Conservation (phyloP, 2,329 filamentous ascomycete species). For the Geoglossum cookeanum region DNA sequence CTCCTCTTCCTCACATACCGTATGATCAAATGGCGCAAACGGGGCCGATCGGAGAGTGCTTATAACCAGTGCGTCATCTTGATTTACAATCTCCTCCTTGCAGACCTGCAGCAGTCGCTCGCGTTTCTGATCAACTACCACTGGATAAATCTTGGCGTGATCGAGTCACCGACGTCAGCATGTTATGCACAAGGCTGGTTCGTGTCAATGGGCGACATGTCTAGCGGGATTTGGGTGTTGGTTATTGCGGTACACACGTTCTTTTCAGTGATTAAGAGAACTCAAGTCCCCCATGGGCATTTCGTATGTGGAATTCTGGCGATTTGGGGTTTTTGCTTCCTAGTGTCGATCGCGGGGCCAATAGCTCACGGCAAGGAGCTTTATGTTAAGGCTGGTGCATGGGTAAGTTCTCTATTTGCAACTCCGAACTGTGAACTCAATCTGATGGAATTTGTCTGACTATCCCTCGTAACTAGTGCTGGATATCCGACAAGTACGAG, state of each 20-base stretch:
- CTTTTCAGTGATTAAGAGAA: constrained; percentile 37
- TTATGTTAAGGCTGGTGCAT: constrained; percentile 46
- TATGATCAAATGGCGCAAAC: constrained; percentile 20
- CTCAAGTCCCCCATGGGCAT: constrained; percentile 28
- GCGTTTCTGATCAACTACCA: constrained; percentile 44
- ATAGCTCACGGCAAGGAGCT: constrained; percentile 25
- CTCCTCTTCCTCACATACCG: constrained; percentile 27
- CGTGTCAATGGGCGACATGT: constrained; percentile 44
- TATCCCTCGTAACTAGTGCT: constrained; percentile 28
- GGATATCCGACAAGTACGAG: constrained; percentile 37
- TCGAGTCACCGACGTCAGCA: constrained; percentile 32
- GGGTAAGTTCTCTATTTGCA: constrained; percentile 23
- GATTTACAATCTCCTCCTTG: constrained; percentile 48
- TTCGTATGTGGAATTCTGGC: constrained; percentile 30
- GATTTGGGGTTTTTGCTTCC: constrained; percentile 41
- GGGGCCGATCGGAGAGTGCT: constrained; percentile 17
- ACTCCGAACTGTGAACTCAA: background rate
- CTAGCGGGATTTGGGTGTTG: constrained; percentile 47
- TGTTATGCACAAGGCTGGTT: constrained; percentile 52
- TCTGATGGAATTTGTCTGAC: background rate
- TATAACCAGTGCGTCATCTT: constrained; percentile 50
- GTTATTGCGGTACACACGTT: constrained; percentile 49
- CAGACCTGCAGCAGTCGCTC: constrained; percentile 46
- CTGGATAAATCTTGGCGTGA: constrained; percentile 35
- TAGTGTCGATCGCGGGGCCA: constrained; percentile 34